These are phyloP conservation scores for Podospora conica DNA, from an alignment of 495 filamentous ascomycete genomes.

Conservation along the genomic window DNA sequence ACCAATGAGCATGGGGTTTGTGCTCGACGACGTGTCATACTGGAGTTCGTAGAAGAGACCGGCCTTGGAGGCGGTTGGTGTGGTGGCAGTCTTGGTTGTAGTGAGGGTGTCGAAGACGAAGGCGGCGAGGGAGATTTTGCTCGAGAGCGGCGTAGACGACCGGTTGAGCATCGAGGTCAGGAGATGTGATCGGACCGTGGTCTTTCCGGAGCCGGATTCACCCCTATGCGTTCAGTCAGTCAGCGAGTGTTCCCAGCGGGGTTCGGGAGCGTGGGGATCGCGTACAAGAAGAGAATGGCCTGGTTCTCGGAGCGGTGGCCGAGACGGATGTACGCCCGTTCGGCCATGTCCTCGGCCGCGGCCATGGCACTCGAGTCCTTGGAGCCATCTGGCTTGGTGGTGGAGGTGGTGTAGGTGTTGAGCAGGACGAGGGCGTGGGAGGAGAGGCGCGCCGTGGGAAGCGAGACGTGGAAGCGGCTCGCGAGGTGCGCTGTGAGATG, in stretches of 20 bases:
- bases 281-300: constrained; percentile 85
- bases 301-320: constrained; percentile 89
- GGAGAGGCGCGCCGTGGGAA: constrained; percentile 81
- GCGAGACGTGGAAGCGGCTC: constrained; percentile 85
- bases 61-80: constrained; percentile 89
- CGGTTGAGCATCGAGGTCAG: constrained; percentile 77
- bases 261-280: constrained; percentile 4
- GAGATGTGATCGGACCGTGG: constrained; percentile 82
- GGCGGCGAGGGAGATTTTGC: constrained; percentile 84
- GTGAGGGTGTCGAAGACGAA: constrained; percentile 95
- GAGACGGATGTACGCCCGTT: constrained; percentile 75
- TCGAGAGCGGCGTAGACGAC: constrained; percentile 85
- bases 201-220: constrained; percentile 93
- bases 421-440: constrained; percentile 84
- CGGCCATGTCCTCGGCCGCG: constrained; percentile 83
- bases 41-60: constrained; percentile 93
- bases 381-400: constrained; percentile 82
- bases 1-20: constrained; percentile 78
- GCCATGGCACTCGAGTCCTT: constrained; percentile 81
- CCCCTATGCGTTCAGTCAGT: constrained; percentile 52
- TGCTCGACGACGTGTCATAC: constrained; percentile 81
- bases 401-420: constrained; percentile 86
- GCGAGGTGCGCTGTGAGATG: constrained; percentile 93
- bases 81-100: constrained; percentile 94
- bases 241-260: not conserved